Conservation (phyloP, 1,139 yeast genomes). For the Magnusiomyces suaveolens region DNA sequence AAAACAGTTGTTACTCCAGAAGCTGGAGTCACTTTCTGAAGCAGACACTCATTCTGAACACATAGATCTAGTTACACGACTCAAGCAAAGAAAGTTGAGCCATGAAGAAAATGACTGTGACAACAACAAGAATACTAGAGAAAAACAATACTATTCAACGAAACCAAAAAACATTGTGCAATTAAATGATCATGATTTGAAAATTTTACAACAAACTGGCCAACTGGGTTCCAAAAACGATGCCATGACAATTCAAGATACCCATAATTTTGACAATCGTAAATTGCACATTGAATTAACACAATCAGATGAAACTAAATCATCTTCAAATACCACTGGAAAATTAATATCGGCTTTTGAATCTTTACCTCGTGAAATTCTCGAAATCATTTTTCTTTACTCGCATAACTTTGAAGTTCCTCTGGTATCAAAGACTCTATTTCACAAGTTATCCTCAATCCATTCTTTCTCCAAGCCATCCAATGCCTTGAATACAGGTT, state of each 20-base stretch:
- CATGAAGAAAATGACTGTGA: not conserved
- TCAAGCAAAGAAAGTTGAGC: not conserved
- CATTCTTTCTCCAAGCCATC: not conserved
- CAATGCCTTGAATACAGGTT: not conserved
- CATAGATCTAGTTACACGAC: not conserved
- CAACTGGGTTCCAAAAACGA: not conserved
- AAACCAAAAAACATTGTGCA: not conserved
- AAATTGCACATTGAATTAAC: too few relatives aligned
- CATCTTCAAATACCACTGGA: not conserved
- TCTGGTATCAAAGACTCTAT: not conserved
- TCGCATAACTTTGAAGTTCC: conserved; percentile 4
- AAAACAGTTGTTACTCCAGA: too few relatives aligned
- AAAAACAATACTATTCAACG: not conserved
- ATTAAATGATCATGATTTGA: not conserved
- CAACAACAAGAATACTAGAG: not conserved
- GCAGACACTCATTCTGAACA: too few relatives aligned
- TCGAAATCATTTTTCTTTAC: not conserved
- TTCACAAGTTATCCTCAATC: not conserved
- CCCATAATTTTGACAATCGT: too few relatives aligned
- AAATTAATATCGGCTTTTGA: not conserved
- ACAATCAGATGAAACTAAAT: too few relatives aligned
- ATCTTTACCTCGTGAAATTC: conserved; percentile 1
- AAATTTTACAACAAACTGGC: not conserved
- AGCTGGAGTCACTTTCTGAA: too few relatives aligned
- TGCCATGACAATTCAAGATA: not conserved